Percentiles rank a stretch among this genome's conserved stretches.
Evolutionary conservation across 106 monocot species (phyloP).

Genomic region (Acorus gramineus): DNA sequence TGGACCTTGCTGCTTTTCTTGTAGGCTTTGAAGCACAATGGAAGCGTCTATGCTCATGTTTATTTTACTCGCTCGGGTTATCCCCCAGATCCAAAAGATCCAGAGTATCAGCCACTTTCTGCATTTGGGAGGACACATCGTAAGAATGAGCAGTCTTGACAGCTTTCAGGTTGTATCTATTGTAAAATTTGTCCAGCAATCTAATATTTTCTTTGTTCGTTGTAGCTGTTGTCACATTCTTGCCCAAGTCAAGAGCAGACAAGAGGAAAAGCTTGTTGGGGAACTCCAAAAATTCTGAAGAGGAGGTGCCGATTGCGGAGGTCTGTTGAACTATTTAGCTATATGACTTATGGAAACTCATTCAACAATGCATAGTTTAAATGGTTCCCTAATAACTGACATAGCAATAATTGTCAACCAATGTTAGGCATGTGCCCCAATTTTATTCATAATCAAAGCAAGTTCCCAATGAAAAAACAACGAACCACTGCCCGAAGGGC

Average conservation of each 20-base stretch:
- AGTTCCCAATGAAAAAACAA: too few species aligned
- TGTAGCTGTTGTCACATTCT: slow-evolving; percentile 71
- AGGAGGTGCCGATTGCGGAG: slow-evolving; percentile 23
- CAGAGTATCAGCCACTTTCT: slow-evolving; percentile 60
- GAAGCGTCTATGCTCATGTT: slow-evolving; percentile 92
- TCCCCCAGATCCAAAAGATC: slow-evolving; percentile 82
- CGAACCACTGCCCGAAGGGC: too few species aligned
- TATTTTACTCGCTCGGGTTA: slow-evolving; percentile 92
- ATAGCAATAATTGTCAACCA: too few species aligned
- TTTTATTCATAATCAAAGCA: too few species aligned
- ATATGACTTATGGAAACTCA: too few species aligned
- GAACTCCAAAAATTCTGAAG: slow-evolving; percentile 26
- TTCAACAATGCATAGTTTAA: too few species aligned
- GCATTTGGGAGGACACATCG: slow-evolving; percentile 73
- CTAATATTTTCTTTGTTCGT: background rate
- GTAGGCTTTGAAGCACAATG: slow-evolving; percentile 80
- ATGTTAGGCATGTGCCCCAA: too few species aligned
- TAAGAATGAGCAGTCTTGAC: slow-evolving; percentile 19
- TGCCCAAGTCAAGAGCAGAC: slow-evolving; percentile 67
- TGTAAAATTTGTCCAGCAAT: background rate
- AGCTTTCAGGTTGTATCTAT: slow-evolving; percentile 5
- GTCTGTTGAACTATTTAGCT: slow-evolving; percentile 15
- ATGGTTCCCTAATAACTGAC: too few species aligned
- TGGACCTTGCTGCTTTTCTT: slow-evolving; percentile 1
- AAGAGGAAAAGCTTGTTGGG: slow-evolving; percentile 75